Evolutionary conservation across 106 monocot species (phyloP).

Genomic region (Amphibolis antarctica): DNA sequence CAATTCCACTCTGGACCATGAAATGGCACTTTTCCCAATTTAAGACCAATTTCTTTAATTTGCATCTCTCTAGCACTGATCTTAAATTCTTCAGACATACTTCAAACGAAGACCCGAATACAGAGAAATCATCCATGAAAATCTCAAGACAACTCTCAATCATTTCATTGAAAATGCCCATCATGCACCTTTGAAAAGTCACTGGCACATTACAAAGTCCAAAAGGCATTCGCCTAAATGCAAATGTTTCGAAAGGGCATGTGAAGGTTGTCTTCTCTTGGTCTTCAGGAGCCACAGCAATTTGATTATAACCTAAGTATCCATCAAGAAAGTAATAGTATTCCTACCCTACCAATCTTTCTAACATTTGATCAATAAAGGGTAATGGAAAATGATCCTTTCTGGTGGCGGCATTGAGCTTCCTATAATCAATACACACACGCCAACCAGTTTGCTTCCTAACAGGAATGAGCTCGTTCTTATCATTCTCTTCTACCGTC

Average conservation of each 20-base stretch:
- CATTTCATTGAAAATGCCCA: constrained; percentile 9
- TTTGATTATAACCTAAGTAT: constrained; percentile 9
- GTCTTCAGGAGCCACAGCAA: background rate
- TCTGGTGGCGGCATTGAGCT: no score
- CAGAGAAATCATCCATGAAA: constrained; percentile 12
- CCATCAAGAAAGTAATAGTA: constrained; percentile 4
- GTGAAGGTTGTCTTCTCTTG: constrained; percentile 7
- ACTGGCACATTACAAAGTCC: background rate
- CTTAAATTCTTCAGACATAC: background rate
- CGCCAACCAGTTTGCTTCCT: background rate
- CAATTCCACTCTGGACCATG: background rate
- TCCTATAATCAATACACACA: no score
- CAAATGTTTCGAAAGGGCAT: background rate
- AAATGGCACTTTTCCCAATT: background rate
- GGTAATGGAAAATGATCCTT: background rate
- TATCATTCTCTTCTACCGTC: background rate
- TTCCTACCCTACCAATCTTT: background rate
- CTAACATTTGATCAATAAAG: constrained; percentile 8
- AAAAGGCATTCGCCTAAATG: background rate
- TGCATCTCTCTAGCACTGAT: no score
- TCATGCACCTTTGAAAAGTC: background rate
- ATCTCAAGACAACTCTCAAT: background rate
- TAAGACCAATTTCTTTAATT: background rate
- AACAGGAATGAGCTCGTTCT: background rate
- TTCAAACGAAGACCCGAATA: constrained; percentile 7